Base-by-base conservation (phyloP, 768 basidiomycete species). In the Amanita thiersii region DNA sequence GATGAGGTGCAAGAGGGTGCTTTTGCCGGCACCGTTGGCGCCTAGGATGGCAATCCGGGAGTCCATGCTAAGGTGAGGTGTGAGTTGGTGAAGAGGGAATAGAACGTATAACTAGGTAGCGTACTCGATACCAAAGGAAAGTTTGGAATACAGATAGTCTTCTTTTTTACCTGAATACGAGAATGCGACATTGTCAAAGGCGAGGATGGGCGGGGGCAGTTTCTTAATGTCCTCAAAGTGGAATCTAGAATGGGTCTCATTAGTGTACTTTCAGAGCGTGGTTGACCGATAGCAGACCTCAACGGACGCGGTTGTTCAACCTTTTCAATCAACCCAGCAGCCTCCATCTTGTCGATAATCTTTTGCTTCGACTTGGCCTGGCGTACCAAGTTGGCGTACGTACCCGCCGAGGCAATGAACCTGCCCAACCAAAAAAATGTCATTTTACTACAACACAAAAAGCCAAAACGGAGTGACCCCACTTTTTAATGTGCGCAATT, bases 261-360 rank as follows among this genome's bases (percentile, higher is more conserved):
- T 23, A 14, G n/a, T n/a, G n/a, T n/a, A n/a, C n/a, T n/a, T 32
- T 12, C 21, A 8, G n/a, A 17, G 19, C 14, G 24, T 14, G 9
- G 39, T 28, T 18, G 15, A 33, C 26, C n/a, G n/a, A n/a, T n/a
- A n/a, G n/a, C n/a, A n/a, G n/a, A 66, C 57, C 79, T 71, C 24
- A 99, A 70, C 11, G 77, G 77, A 52, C 76, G 79, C 25, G 74
- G 71, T 3, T 60, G 59, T 56, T 93, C 90, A 45, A 96, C 68
- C 66, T 90, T 91, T 64, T 99, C 90, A 57, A 99, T 75, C 31
- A 99, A 73, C 48, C 94, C 94, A 10, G 93, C 94, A 19, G 94
- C 94, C 72, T 99, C 96, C 94, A 99, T 99, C 78, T 99, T 99
- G 73, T 99, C 94, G 64, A 99, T 94, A 49, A 99, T 98, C 77